Base-by-base conservation (phyloP, 1,284 basidiomycete genomes). In the Ganoderma sinense region DNA sequence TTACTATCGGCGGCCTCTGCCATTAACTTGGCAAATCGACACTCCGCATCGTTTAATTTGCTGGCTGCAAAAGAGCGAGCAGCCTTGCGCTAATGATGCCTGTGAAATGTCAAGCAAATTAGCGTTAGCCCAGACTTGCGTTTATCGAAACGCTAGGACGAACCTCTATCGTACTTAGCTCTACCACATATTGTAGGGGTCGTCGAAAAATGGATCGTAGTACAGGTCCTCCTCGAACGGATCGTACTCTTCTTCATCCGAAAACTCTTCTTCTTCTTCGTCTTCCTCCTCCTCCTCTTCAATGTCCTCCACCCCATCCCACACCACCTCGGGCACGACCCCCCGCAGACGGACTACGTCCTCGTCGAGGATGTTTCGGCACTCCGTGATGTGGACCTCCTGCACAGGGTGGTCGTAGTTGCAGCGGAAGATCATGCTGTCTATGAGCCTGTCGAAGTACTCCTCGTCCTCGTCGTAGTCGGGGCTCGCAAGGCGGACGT, bases 391-490 rank as follows among this genome's bases (percentile, higher is more conserved):
- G 31, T 67, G 58, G 20, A 69, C 58, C 43, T 62, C 33, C 16
- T 66, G 55, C 48, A 71, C 60, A 4, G 67, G 67, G 23, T 60
- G 10, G 51, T 62, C 13, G 65, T 69, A 67, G 41, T 69, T 67
- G 65, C 67, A 66, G 6, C 70, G 67, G 23, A 65, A 23, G 31
- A 71, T 41, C 45, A 71, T 63, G 62, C 65, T 70, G 40, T 72
- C 69, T 3, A 68, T 61, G 3, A 72, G 65, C 18, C 7, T 10
- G 45, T 72, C 68, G 53, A 69, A 40, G 58, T 66, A 61, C 20
- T 68, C 66, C 11, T 56, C 43, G 1, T 33, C 51, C 16, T 59
- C 13, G 36, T 62, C 67, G 43, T 68, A 64, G 40, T 69, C 68
- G 2, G 33, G 33, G 33, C 53, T 64, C 36, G 63, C 59, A 20